phyloP scores from a whole-genome alignment of 805 yeast genomes.

The Nakazawaea populi region DNA sequence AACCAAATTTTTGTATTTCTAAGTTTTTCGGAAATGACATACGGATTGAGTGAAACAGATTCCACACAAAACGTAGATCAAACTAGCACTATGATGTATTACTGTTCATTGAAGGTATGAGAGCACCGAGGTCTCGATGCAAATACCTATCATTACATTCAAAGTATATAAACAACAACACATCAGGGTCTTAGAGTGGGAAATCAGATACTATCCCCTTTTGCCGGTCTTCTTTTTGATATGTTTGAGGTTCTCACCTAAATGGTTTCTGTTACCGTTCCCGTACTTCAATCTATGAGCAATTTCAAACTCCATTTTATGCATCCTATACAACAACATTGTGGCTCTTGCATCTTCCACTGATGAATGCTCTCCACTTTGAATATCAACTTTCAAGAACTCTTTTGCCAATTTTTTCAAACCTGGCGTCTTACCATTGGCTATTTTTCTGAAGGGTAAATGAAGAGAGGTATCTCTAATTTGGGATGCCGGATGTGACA shows the following conservation, averaged over 20 bases:
- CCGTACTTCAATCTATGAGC: slow-evolving; percentile 22
- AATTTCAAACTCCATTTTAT: slow-evolving; percentile 57
- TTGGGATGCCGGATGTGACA: slow-evolving; percentile 59
- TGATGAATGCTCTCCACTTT: slow-evolving; percentile 73
- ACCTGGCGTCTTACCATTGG: slow-evolving; percentile 68
- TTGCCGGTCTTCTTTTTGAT: neutral
- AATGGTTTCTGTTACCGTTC: neutral
- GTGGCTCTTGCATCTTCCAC: slow-evolving; percentile 89
- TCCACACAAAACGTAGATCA: no score
- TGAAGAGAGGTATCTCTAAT: slow-evolving; percentile 74
- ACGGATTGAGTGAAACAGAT: no score
- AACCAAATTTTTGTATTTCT: no score
- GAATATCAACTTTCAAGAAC: slow-evolving; percentile 56
- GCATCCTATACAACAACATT: slow-evolving; percentile 68
- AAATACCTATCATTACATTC: no score
- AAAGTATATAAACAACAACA: no score
- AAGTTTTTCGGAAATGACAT: no score
- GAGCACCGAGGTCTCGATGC: no score
- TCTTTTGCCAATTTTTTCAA: slow-evolving; percentile 59
- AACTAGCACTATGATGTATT: no score
- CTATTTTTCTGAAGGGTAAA: slow-evolving; percentile 48
- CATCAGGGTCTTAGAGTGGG: no score
- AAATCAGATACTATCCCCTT: neutral
- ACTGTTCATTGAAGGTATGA: no score
- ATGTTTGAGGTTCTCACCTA: neutral